Percentiles rank a stretch among this genome's conserved stretches.
phyloP scores from a whole-genome alignment of 139 green algal genomes.

The Gonium pectorale region DNA sequence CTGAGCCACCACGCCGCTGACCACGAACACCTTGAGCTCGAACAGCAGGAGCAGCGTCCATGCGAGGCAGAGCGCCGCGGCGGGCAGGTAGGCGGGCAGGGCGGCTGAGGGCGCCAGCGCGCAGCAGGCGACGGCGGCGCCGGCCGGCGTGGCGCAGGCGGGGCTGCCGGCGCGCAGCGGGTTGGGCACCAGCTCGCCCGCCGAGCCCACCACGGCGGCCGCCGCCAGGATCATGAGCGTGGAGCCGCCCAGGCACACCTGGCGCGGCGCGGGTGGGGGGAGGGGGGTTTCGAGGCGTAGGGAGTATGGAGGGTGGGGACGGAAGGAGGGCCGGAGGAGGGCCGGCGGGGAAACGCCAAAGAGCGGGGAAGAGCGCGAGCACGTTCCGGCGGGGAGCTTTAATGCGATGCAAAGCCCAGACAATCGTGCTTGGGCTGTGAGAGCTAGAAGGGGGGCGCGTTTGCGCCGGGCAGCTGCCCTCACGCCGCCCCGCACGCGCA shows the following conservation, averaged over 20 bases:
- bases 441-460: too few species aligned
- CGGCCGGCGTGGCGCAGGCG: constrained; percentile 9
- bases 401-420: too few species aligned
- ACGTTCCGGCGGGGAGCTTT: too few species aligned
- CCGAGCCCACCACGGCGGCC: not conserved
- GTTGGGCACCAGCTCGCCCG: constrained; percentile 31
- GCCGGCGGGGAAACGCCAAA: too few species aligned
- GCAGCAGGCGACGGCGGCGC: constrained; percentile 11
- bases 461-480: too few species aligned
- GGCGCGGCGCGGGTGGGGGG: not conserved
- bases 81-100: constrained; percentile 22
- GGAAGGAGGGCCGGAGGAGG: too few species aligned
- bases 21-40: constrained; percentile 42
- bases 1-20: constrained; percentile 18
- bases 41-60: constrained; percentile 38
- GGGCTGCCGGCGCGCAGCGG: constrained; percentile 23
- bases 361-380: too few species aligned
- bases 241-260: constrained; percentile 8
- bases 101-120: not conserved
- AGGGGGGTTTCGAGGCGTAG: not conserved
- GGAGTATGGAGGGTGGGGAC: too few species aligned
- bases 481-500: too few species aligned
- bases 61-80: not conserved
- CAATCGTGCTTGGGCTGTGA: too few species aligned
- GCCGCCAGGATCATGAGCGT: not conserved